A percentile compares a stretch with the other conserved stretches of the same genome.
These are phyloP conservation scores for Kregervanrija fluxuum DNA, from an alignment of 805 yeast genomes.

Conservation along the genomic window DNA sequence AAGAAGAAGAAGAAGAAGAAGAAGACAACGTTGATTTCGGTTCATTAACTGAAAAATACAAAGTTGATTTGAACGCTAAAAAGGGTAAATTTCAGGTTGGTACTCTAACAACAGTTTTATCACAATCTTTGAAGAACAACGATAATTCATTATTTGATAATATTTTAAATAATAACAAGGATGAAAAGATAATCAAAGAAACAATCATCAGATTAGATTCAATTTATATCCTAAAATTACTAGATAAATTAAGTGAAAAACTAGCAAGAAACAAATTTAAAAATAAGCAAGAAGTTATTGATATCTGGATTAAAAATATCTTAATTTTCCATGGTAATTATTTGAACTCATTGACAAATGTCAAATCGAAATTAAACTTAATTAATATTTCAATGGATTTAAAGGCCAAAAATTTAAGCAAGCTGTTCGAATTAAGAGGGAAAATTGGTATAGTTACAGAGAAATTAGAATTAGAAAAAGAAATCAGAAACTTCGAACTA, in stretches of 20 bases:
- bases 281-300: constrained; percentile 35
- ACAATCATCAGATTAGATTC: constrained; percentile 45
- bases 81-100: constrained; percentile 58
- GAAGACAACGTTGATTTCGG: constrained; percentile 30
- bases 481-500: constrained; percentile 27
- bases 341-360: constrained; percentile 38
- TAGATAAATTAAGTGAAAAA: constrained; percentile 47
- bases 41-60: constrained; percentile 26
- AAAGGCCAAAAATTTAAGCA: constrained; percentile 41
- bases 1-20: constrained; percentile 38
- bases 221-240: constrained; percentile 39
- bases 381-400: constrained; percentile 41
- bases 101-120: constrained; percentile 72
- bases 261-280: constrained; percentile 36
- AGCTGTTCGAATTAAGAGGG: constrained; percentile 45
- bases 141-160: constrained; percentile 83
- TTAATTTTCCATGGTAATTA: constrained; percentile 48
- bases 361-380: constrained; percentile 34
- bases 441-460: constrained; percentile 41
- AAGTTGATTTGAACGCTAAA: constrained; percentile 17
- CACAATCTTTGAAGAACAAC: constrained; percentile 82
- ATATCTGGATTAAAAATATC: constrained; percentile 53
- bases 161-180: constrained; percentile 51
- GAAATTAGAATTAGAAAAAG: constrained; percentile 34
- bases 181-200: constrained; percentile 40